These are phyloP conservation scores for Melaleuca quinquenervia DNA, from an alignment of 345 rosid genomes.

Conservation along the genomic window DNA sequence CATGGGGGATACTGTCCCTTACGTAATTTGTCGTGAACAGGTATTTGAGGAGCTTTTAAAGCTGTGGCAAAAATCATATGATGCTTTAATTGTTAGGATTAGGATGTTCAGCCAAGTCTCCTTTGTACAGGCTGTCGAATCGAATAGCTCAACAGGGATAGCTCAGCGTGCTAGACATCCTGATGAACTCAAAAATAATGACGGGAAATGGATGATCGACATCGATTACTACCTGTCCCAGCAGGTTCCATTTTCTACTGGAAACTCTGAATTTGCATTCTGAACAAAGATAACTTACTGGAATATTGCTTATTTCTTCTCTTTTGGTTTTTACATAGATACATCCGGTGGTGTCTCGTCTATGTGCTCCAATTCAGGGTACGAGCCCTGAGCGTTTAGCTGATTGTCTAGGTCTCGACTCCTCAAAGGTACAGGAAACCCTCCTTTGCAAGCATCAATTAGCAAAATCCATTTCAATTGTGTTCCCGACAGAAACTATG, in stretches of 20 bases:
- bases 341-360: constrained; percentile 93
- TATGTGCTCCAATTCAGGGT: constrained; percentile 94
- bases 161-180: constrained; percentile 97
- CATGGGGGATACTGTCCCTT: constrained; percentile 81
- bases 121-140: constrained; percentile 46
- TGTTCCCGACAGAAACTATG: not conserved
- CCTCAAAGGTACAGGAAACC: constrained; percentile 61
- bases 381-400: constrained; percentile 93
- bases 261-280: not conserved
- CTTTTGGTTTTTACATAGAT: constrained; percentile 25
- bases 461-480: not conserved
- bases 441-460: not conserved
- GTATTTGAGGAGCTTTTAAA: constrained; percentile 19
- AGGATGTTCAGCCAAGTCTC: not conserved
- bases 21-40: constrained; percentile 92
- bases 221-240: constrained; percentile 92
- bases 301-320: not conserved
- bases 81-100: not conserved
- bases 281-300: not conserved
- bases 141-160: constrained; percentile 59
- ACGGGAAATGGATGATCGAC: constrained; percentile 87
- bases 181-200: constrained; percentile 72
- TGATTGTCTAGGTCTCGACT: constrained; percentile 92
- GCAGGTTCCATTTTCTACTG: constrained; percentile 12
- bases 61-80: not conserved